Percentiles rank a stretch among this genome's conserved stretches.
Conservation (phyloP, 2,329 filamentous ascomycete genomes). For the Xylaria arbuscula region DNA sequence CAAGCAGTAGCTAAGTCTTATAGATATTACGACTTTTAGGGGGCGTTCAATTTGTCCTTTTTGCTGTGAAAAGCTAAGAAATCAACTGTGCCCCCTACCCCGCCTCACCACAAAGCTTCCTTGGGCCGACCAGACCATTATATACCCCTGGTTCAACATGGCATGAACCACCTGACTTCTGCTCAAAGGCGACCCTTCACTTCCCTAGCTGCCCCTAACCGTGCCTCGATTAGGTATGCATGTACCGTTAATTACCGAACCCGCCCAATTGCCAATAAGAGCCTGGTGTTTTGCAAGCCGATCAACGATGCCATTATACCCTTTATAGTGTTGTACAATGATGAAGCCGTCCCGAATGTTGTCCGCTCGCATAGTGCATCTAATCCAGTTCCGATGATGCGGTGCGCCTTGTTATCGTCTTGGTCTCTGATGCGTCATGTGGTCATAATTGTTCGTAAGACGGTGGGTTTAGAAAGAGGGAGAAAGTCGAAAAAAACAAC, state of each 20-base stretch:
- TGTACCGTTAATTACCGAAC: constrained; percentile 15
- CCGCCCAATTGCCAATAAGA: constrained; percentile 36
- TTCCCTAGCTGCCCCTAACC: constrained; percentile 22
- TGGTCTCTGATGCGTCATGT: constrained; percentile 39
- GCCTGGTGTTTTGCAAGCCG: constrained; percentile 35
- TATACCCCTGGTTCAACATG: constrained; percentile 14
- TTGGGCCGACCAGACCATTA: constrained; percentile 13
- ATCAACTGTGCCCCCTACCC: constrained; percentile 9
- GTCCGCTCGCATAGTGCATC: constrained; percentile 46
- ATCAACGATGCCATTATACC: constrained; percentile 46
- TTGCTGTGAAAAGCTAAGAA: constrained; percentile 25
- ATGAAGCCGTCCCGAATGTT: constrained; percentile 39
- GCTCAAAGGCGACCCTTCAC: constrained; percentile 13
- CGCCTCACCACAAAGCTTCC: constrained; percentile 12
- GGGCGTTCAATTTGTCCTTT: constrained; percentile 25
- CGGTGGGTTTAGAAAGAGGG: constrained; percentile 27
- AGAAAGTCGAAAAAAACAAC: constrained; percentile 37
- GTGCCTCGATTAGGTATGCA: constrained; percentile 26
- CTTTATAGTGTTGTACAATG: constrained; percentile 44
- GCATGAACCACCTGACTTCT: constrained; percentile 10
- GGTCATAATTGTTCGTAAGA: constrained; percentile 37
- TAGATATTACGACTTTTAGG: constrained; percentile 10
- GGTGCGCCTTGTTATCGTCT: constrained; percentile 45
- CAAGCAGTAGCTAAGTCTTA: not conserved
- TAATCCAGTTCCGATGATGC: constrained; percentile 47